These are phyloP conservation scores for Scheffersomyces titani DNA, from an alignment of 1,139 yeast species.

Conservation along the genomic window DNA sequence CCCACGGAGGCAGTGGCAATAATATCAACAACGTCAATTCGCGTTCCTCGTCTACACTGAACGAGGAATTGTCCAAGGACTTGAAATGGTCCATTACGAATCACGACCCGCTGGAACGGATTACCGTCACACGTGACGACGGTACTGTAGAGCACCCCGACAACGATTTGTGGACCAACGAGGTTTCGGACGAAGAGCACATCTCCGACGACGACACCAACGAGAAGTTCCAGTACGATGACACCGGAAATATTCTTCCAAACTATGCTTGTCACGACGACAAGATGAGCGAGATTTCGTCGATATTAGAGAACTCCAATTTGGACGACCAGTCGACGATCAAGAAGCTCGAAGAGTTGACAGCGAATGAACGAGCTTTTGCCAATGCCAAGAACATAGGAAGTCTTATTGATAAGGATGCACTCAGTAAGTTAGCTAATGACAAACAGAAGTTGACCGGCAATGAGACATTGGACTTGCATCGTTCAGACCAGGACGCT, in stretches of 20 bases:
- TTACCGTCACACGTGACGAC: conserved; percentile 15
- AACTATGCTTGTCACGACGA: conserved; percentile 55
- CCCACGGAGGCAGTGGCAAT: conserved; percentile 16
- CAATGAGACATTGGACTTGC: conserved; percentile 38
- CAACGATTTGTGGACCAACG: conserved; percentile 37
- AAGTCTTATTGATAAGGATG: conserved; percentile 43
- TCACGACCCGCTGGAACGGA: conserved; percentile 63
- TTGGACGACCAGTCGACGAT: conserved; percentile 43
- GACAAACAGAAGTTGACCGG: conserved; percentile 48
- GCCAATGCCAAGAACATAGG: conserved; percentile 61
- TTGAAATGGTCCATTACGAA: conserved; percentile 51
- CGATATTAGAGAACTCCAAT: conserved; percentile 47
- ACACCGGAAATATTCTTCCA: conserved; percentile 61
- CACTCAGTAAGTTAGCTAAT: conserved; percentile 38
- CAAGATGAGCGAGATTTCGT: conserved; percentile 42
- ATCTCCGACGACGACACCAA: conserved; percentile 62
- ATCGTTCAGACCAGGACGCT: conserved; percentile 49
- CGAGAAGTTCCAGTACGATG: conserved; percentile 61
- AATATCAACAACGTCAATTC: conserved; percentile 13
- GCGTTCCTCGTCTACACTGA: conserved; percentile 39
- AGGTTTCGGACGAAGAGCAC: conserved; percentile 64
- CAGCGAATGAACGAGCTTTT: conserved; percentile 62
- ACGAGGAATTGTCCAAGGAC: conserved; percentile 40
- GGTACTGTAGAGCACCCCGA: conserved; percentile 11
- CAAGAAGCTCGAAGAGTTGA: conserved; percentile 53